Conservation (phyloP, 2,329 filamentous ascomycete species). For the Penicillium digitatum region DNA sequence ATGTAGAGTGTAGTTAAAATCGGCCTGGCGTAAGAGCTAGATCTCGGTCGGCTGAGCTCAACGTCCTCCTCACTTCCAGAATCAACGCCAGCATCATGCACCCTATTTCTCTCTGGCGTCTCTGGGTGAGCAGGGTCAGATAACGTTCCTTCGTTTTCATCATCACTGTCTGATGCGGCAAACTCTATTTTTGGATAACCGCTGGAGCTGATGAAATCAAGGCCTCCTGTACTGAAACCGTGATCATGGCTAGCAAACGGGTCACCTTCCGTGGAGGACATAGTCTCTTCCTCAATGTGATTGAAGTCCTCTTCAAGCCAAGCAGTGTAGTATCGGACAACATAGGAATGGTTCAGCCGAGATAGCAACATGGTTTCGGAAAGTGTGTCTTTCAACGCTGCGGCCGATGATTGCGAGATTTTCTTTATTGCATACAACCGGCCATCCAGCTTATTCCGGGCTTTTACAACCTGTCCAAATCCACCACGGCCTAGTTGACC, state of each 20-base stretch:
- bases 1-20: conserved; percentile 82
- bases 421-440: conserved; percentile 97
- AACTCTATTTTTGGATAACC: conserved; percentile 75
- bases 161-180: conserved; percentile 51
- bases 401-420: conserved; percentile 75
- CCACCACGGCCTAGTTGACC: conserved; percentile 86
- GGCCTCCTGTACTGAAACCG: conserved; percentile 68
- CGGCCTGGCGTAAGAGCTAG: conserved; percentile 50
- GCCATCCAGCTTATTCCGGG: conserved; percentile 87
- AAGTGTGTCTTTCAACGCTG: conserved; percentile 59
- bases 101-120: conserved; percentile 17
- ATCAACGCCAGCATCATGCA: conserved; percentile 7
- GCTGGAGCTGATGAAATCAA: conserved; percentile 91
- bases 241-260: conserved; percentile 35
- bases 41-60: conserved; percentile 42
- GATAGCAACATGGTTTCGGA: conserved; percentile 86
- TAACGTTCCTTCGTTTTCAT: conserved; percentile 39
- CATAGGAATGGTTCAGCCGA: conserved; percentile 83
- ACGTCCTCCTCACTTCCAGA: conserved; percentile 28
- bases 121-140: conserved; percentile 34
- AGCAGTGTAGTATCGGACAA: conserved; percentile 88
- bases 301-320: conserved; percentile 73
- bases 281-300: conserved; percentile 41
- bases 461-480: conserved; percentile 94
- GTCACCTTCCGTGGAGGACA: conserved; percentile 54